Conservation (phyloP, 257 asterid species). For the Perilla frutescens region DNA sequence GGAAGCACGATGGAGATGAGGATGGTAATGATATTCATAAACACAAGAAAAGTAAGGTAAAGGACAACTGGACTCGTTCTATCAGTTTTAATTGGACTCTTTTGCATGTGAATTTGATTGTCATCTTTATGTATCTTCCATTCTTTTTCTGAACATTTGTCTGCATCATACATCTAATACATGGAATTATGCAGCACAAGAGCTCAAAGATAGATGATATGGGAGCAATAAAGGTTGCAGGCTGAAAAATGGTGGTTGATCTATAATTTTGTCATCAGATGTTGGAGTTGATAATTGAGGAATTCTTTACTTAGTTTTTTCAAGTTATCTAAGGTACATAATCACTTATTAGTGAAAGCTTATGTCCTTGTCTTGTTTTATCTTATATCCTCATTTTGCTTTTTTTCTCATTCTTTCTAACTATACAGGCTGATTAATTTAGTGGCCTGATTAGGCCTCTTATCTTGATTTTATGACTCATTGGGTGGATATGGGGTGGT, state of each 20-base stretch:
- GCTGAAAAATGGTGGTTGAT: conserved; percentile 65
- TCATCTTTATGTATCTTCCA: conserved; percentile 20
- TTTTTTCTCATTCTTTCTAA: conserved; percentile 35
- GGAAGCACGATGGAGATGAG: conserved; percentile 68
- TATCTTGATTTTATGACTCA: conserved; percentile 21
- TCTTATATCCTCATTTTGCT: conserved; percentile 4
- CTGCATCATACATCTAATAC: conserved; percentile 41
- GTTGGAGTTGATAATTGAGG: conserved; percentile 75
- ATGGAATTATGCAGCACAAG: conserved; percentile 79
- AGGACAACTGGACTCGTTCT: conserved; percentile 17
- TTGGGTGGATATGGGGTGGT: conserved; percentile 29
- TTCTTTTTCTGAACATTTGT: conserved; percentile 21
- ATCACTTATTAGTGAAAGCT: conserved; percentile 42
- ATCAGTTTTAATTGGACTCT: conserved; percentile 14
- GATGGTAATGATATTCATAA: conserved; percentile 54
- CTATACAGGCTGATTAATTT: conserved; percentile 18
- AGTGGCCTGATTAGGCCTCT: conserved; percentile 26
- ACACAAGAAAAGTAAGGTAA: conserved; percentile 71
- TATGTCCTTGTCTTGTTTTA: conserved; percentile 35
- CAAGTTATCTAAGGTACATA: conserved; percentile 70
- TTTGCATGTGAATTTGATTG: conserved; percentile 26
- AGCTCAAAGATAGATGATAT: conserved; percentile 93
- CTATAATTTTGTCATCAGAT: conserved; percentile 59
- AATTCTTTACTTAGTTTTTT: conserved; percentile 55
- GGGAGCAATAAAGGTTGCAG: conserved; percentile 88